Evolutionary conservation across 495 filamentous ascomycete genomes (phyloP).

Genomic region (Xylaria castorea): DNA sequence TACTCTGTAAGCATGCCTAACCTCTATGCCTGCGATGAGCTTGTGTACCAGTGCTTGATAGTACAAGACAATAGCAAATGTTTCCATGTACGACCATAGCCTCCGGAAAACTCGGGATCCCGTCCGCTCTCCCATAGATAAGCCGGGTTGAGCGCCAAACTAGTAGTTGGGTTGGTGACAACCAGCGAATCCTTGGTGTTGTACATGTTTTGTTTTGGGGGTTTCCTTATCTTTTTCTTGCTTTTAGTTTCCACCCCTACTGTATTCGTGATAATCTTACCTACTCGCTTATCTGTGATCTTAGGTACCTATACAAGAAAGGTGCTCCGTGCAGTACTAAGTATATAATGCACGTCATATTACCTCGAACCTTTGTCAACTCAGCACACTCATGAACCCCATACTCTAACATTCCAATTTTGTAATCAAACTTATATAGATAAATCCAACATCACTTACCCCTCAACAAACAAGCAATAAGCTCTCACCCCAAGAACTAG

Average conservation of each 20-base stretch:
- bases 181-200: constrained; percentile 3
- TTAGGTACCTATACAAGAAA: neutral
- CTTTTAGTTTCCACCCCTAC: neutral
- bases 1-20: neutral
- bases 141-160: constrained; percentile 24
- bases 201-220: neutral
- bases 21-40: neutral
- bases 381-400: neutral
- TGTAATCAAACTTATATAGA: neutral
- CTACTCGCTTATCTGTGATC: neutral
- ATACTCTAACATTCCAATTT: neutral
- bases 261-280: neutral
- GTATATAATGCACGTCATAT: neutral
- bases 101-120: constrained; percentile 46
- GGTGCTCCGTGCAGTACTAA: neutral
- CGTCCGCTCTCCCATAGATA: constrained; percentile 51
- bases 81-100: constrained; percentile 2
- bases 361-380: neutral
- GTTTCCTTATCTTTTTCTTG: neutral
- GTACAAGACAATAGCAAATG: neutral
- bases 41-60: neutral
- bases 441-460: neutral
- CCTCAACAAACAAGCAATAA: neutral
- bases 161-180: neutral
- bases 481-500: neutral